These are phyloP conservation scores for Lactuca saligna DNA, from an alignment of 129 eudicot genomes.

Conservation along the genomic window DNA sequence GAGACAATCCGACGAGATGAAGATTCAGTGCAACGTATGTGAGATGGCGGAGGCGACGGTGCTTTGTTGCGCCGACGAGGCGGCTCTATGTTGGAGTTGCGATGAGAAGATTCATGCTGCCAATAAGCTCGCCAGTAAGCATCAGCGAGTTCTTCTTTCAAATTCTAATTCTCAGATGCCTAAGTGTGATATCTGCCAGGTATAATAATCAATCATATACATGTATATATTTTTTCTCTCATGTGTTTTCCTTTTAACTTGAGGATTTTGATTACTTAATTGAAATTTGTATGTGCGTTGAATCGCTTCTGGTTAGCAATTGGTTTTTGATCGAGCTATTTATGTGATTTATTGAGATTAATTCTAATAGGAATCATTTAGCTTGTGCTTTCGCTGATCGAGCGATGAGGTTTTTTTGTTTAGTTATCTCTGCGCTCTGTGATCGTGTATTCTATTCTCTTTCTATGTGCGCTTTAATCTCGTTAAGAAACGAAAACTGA, in stretches of 20 bases:
- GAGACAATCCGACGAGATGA: slow-evolving; percentile 37
- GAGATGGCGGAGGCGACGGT: slow-evolving; percentile 80
- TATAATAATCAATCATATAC: slow-evolving; percentile 21
- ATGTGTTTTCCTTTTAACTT: neutral
- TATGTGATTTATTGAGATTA: neutral
- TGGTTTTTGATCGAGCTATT: neutral
- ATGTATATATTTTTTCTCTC: neutral
- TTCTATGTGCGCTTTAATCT: neutral
- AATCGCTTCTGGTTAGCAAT: neutral
- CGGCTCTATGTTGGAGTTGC: slow-evolving; percentile 73
- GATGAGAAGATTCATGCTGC: slow-evolving; percentile 86
- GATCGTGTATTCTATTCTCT: slow-evolving; percentile 4
- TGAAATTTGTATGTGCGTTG: neutral
- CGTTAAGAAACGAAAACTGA: neutral
- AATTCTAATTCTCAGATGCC: slow-evolving; percentile 60
- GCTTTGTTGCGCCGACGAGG: slow-evolving; percentile 96
- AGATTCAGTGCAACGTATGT: slow-evolving; percentile 92
- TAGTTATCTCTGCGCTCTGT: neutral
- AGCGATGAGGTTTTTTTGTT: neutral
- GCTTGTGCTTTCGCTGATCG: neutral
- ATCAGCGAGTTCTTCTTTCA: slow-evolving; percentile 67
- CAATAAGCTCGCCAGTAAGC: slow-evolving; percentile 85
- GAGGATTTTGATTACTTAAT: neutral
- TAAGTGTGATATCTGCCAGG: slow-evolving; percentile 94
- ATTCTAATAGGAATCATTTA: neutral